Conservation (phyloP, 139 green algal genomes). For the Picochlorum sp. region DNA sequence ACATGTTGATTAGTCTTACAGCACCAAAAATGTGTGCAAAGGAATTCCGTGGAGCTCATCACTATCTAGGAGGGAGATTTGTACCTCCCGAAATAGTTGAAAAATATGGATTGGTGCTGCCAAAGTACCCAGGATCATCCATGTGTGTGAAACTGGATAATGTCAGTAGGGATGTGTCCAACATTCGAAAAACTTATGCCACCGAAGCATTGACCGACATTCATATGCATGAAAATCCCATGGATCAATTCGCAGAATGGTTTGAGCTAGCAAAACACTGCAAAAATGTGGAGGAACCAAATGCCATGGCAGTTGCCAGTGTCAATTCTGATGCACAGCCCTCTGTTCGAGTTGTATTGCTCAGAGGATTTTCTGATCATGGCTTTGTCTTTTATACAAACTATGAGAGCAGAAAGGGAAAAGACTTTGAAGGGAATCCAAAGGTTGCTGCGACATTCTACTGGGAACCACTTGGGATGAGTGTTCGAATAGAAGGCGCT, state of each 20-base stretch:
- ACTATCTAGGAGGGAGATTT: constrained; percentile 94
- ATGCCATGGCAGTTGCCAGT: constrained; percentile 70
- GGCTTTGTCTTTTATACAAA: constrained; percentile 92
- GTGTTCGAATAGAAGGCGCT: constrained; percentile 72
- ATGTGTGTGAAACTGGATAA: constrained; percentile 51
- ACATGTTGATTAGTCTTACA: constrained; percentile 91
- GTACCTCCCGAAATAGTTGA: constrained; percentile 54
- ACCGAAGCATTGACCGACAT: constrained; percentile 7
- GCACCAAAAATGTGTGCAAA: constrained; percentile 79
- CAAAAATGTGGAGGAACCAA: constrained; percentile 57
- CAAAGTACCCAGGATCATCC: constrained; percentile 56
- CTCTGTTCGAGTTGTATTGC: constrained; percentile 68
- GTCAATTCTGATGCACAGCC: constrained; percentile 30
- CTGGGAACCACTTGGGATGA: constrained; percentile 73
- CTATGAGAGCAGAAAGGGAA: constrained; percentile 56
- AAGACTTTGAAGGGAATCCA: constrained; percentile 41
- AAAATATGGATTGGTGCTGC: constrained; percentile 68
- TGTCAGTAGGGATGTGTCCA: background rate
- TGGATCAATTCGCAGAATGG: constrained; percentile 59
- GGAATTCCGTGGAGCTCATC: constrained; percentile 69
- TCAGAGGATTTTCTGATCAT: constrained; percentile 67
- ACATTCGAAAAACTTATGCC: constrained; percentile 15
- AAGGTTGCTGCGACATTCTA: constrained; percentile 57
- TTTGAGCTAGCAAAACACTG: constrained; percentile 34
- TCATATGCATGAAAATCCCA: constrained; percentile 39